phyloP scores from a whole-genome alignment of 2,329 filamentous ascomycete genomes.

The Pseudogymnoascus sp. region DNA sequence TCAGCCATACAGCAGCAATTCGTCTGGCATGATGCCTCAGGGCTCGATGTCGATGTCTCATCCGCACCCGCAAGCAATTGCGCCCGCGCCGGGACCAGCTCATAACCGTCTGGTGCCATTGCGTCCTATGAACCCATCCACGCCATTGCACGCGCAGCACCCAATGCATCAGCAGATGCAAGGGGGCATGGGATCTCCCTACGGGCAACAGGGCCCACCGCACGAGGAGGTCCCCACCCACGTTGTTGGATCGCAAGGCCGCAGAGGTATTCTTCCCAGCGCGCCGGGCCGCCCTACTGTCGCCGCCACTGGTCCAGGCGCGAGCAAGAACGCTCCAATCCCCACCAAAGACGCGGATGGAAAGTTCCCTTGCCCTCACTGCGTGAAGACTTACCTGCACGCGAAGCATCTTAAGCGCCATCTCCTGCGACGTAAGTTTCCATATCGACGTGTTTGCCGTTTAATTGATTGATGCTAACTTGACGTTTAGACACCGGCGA shows the following conservation, averaged over 20 bases:
- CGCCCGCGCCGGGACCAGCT: conserved; percentile 56
- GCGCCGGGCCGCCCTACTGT: conserved; percentile 79
- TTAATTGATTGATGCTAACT: conserved; percentile 22
- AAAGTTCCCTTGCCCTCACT: conserved; percentile 96
- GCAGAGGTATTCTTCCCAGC: conserved; percentile 84
- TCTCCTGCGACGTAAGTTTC: conserved; percentile 81
- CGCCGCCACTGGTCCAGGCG: conserved; percentile 59
- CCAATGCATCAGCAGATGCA: conserved; percentile 32
- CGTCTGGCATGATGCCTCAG: conserved; percentile 58
- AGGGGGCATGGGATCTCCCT: conserved; percentile 51
- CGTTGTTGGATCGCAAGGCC: conserved; percentile 89
- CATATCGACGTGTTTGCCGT: not conserved
- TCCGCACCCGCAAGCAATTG: conserved; percentile 70
- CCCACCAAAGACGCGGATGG: conserved; percentile 94
- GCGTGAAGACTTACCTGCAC: conserved; percentile 96
- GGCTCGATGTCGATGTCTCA: conserved; percentile 60
- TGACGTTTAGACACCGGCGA: conserved; percentile 75
- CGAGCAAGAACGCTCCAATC: conserved; percentile 72
- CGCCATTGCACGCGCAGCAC: conserved; percentile 41
- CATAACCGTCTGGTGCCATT: conserved; percentile 50
- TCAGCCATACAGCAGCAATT: conserved; percentile 41
- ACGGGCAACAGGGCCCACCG: conserved; percentile 53
- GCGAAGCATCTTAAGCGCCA: conserved; percentile 97
- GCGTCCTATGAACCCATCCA: conserved; percentile 60
- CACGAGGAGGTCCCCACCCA: conserved; percentile 67